Base-by-base conservation (phyloP, 352 stramenopile genomes). In the Globisporangium nagaii region DNA sequence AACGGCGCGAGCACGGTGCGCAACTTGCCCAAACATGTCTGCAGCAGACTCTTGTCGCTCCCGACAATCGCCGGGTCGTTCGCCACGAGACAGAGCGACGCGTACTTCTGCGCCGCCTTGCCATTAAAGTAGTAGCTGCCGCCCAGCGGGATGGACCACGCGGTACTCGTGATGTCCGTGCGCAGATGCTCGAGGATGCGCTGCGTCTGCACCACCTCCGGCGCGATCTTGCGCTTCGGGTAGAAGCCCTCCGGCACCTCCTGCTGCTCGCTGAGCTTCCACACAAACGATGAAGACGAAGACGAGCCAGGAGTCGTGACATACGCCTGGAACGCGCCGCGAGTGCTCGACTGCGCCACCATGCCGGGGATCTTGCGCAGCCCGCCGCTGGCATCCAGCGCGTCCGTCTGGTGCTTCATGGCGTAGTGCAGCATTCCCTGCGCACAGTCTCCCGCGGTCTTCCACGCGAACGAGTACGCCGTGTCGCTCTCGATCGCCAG, bases 341-440 rank as follows among this genome's bases (percentile, higher is more conserved):
- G 73, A 19, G 74, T 88, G 30, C 74, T 75, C n/a, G 77, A 86
- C n/a, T 68, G 63, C 8, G 66, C 45, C 19, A 59, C 50, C 55
- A 84, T 71, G 13, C 70, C 68, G 19, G 70, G 56, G 25, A 87
- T 58, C 12, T 66, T 31, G 13, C n/a, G n/a, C n/a, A 42, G 40
- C 4, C 59, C 63, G 5, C 66, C 55, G 24, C 19, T 66, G 25
- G 47, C 62, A 42, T 86, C 71, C 11, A 88, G 63, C 0, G 64
- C 75, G 11, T 84, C 61, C 7, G 44, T 30, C 3, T 86, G 78
- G 58, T 88, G 78, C 48, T 63, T 58, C 60, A 85, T 71, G 2
- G 68, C 78, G 44, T 71, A 88, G 51, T 88, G 78, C 22, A 88
- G 53, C 17, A 88, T 56, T 20, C 78, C 78, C 27, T 49, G 64